phyloP scores from a whole-genome alignment of 2,329 filamentous ascomycete genomes.

The Cytospora paraplurivora region DNA sequence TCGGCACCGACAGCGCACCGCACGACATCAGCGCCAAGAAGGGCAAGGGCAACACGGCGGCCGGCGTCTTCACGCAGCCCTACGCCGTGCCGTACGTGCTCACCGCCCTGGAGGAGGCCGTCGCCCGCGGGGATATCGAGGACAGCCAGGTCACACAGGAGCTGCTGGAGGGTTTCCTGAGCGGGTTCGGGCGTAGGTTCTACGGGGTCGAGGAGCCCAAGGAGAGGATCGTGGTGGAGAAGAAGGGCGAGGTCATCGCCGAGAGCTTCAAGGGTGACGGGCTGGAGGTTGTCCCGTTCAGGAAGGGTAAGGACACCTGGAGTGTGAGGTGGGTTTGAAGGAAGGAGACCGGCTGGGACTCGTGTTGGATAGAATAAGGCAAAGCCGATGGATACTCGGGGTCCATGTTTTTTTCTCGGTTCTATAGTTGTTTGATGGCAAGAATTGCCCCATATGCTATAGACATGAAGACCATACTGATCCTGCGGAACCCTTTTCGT shows the following conservation, averaged over 20 bases:
- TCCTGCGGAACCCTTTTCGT: not conserved
- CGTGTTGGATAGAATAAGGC: not conserved
- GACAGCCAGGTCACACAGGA: constrained; percentile 57
- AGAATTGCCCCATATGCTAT: constrained; percentile 16
- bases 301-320: constrained; percentile 64
- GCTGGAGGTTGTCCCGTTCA: constrained; percentile 67
- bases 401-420: not conserved
- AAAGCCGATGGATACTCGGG: not conserved
- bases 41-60: constrained; percentile 59
- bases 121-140: constrained; percentile 54
- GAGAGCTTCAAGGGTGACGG: constrained; percentile 57
- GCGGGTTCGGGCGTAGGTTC: constrained; percentile 55
- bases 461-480: constrained; percentile 11
- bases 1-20: constrained; percentile 71
- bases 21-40: constrained; percentile 63
- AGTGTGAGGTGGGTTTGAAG: constrained; percentile 38
- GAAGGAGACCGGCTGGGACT: not conserved
- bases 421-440: constrained; percentile 18
- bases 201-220: constrained; percentile 55
- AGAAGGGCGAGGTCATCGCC: constrained; percentile 55
- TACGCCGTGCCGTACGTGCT: constrained; percentile 61
- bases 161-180: constrained; percentile 56
- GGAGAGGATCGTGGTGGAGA: constrained; percentile 60
- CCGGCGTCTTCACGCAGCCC: constrained; percentile 80
- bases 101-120: constrained; percentile 62